Evolutionary conservation across 2,329 filamentous ascomycete genomes (phyloP), one percentile per base, ranked within the genome.

Genomic region (Dactylonectria macrodidyma): DNA sequence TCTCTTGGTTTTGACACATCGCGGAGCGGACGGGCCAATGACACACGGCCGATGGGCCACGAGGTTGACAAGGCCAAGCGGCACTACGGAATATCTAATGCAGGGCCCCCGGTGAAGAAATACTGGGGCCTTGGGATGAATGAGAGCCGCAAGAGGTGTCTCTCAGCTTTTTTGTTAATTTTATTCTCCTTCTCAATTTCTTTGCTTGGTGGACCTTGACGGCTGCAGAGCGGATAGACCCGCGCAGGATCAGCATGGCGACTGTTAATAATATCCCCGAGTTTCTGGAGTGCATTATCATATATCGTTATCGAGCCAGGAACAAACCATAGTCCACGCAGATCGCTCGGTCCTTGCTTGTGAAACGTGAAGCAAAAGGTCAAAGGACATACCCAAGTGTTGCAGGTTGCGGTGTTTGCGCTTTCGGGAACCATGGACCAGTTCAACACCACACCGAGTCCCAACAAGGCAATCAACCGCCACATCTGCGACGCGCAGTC

Each of bases 41-140:
- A 65, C 24, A 70, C 14, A 0, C 33, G 59, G 19, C 63, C 60
- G 57, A 58, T 70, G 51, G 38, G 57, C 73, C 73, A 75, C 73
- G 73, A 69, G 73, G 73, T 52, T 47, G 47, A 22, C 36, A 11
- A 41, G 34, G 59, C 22, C 33, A 36, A 16, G 38, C 3, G 16
- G 5, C 14, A 16, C 3, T 44, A 14, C 3, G 8, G 14, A 14
- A n/a, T 7, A n/a, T n/a, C 12, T 11, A 16, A 41, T 14, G 41
- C 41, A 8, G 14, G 16, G 16, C 41, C 8, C 8, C 16, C 16
- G 14, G 2, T n/a, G 16, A 44, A 16, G 38, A 41, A 41, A 41
- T 4, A 41, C 16, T 41, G 4, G 3, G 41, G 8, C 41, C 14
- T 8, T 7, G 14, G 1, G 41, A 2, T n/a, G 36, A 30, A 30